phyloP scores from a whole-genome alignment of 257 asterid genomes.

The Anisodus tanguticus region DNA sequence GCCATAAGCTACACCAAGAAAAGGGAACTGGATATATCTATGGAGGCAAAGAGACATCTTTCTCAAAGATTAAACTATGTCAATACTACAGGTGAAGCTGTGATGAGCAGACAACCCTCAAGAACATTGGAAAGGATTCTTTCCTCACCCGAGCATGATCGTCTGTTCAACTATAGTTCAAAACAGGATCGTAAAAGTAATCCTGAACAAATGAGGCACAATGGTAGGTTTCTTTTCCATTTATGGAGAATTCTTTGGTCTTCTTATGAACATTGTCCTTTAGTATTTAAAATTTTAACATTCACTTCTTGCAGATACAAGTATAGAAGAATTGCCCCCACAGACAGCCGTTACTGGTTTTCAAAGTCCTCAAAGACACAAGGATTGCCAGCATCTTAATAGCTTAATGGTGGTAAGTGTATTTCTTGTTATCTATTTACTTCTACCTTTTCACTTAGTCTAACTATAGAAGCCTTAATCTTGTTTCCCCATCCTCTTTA shows the following conservation, averaged over 20 bases:
- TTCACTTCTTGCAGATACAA: slow-evolving; percentile 17
- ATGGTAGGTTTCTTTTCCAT: neutral
- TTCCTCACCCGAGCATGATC: slow-evolving; percentile 58
- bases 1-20: slow-evolving; percentile 38
- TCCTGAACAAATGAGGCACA: neutral
- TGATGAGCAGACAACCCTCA: slow-evolving; percentile 40
- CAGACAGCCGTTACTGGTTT: slow-evolving; percentile 24
- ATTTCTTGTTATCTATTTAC: neutral
- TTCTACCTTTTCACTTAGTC: neutral
- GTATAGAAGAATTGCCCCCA: slow-evolving; percentile 31
- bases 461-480: neutral
- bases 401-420: slow-evolving; percentile 44
- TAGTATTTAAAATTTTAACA: neutral
- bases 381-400: slow-evolving; percentile 35
- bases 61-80: slow-evolving; percentile 54
- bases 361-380: slow-evolving; percentile 30
- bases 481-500: slow-evolving; percentile 24
- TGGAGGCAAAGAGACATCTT: slow-evolving; percentile 84
- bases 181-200: slow-evolving; percentile 36
- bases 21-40: slow-evolving; percentile 52
- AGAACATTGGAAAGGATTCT: slow-evolving; percentile 64
- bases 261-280: neutral
- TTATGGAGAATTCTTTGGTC: neutral
- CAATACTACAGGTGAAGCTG: slow-evolving; percentile 34
- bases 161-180: slow-evolving; percentile 47